Evolutionary conservation across 192 early-diverging fungal genomes (phyloP).

Genomic region (Rhizophlyctis rosea): DNA sequence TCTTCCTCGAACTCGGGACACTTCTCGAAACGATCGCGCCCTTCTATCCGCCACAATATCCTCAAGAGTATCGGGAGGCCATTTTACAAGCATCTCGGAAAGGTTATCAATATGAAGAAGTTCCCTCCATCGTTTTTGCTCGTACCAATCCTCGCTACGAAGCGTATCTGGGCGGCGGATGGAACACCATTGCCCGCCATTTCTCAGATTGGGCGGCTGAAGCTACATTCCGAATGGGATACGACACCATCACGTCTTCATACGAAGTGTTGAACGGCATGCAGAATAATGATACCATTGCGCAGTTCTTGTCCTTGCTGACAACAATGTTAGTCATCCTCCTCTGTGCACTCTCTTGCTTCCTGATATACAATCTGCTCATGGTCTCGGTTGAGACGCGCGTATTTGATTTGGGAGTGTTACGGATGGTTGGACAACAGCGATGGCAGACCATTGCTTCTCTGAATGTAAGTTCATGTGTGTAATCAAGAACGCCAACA

Average conservation of each 20-base stretch:
- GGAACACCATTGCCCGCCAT: slow-evolving; percentile 7
- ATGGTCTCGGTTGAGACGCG: slow-evolving; percentile 38
- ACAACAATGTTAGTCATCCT: slow-evolving; percentile 28
- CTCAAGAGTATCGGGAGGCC: not conserved
- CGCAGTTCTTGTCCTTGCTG: slow-evolving; percentile 29
- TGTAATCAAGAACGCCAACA: not conserved
- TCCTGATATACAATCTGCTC: slow-evolving; percentile 34
- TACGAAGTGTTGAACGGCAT: slow-evolving; percentile 10
- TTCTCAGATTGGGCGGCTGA: slow-evolving; percentile 21
- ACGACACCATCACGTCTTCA: slow-evolving; percentile 2
- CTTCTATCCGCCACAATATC: slow-evolving; percentile 15
- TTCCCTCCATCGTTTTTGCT: slow-evolving; percentile 13
- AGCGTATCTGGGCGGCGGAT: slow-evolving; percentile 15
- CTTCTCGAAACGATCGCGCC: slow-evolving; percentile 21
- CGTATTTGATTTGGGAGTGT: slow-evolving; percentile 30
- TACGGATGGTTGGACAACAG: slow-evolving; percentile 33
- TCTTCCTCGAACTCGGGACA: slow-evolving; percentile 10
- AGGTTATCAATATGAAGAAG: slow-evolving; percentile 17
- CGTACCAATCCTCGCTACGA: slow-evolving; percentile 14
- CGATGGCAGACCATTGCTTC: slow-evolving; percentile 13
- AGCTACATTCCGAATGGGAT: slow-evolving; percentile 22
- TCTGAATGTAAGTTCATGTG: slow-evolving; percentile 6
- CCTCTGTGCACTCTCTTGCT: slow-evolving; percentile 26
- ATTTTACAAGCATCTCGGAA: slow-evolving; percentile 3
- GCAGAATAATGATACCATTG: slow-evolving; percentile 9